A percentile compares a stretch with the other conserved stretches of the same genome.
Evolutionary conservation across 441 rosid genomes (phyloP).

Genomic region (Geranium incanum): DNA sequence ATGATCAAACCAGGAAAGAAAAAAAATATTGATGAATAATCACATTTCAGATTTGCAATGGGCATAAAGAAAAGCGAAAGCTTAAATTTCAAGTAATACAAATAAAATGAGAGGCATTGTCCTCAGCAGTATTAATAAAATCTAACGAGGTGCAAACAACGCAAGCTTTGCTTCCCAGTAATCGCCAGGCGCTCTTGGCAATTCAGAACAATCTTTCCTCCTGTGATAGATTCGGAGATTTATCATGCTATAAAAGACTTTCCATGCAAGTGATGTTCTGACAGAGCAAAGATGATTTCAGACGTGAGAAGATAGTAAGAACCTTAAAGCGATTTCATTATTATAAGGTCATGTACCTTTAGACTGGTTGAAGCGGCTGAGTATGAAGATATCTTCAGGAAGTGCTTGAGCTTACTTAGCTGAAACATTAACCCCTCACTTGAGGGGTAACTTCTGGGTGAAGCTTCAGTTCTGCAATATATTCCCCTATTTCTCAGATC

Average conservation of each 20-base stretch:
- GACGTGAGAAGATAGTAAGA: background rate
- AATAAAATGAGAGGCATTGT: too few species aligned
- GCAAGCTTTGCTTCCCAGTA: too few species aligned
- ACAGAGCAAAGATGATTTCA: background rate
- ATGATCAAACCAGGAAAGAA: background rate
- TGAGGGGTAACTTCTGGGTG: slow-evolving; percentile 84
- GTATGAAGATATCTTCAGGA: background rate
- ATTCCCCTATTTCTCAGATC: slow-evolving; percentile 84
- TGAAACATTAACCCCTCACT: slow-evolving; percentile 25
- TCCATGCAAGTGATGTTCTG: background rate
- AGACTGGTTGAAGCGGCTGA: background rate
- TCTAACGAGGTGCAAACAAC: too few species aligned
- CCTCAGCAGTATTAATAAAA: too few species aligned
- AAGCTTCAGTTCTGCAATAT: slow-evolving; percentile 79
- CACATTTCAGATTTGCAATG: too few species aligned
- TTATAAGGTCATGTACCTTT: background rate
- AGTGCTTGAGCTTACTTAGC: slow-evolving; percentile 16
- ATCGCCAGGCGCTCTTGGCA: too few species aligned
- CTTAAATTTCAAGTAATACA: too few species aligned
- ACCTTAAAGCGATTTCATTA: background rate
- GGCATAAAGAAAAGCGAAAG: too few species aligned
- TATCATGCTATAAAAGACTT: background rate
- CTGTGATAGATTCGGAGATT: background rate
- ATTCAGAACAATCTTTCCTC: too few species aligned
- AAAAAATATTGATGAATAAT: too few species aligned